Conservation (phyloP, 1,139 yeast species). For the Debaryomyces robertsiae region DNA sequence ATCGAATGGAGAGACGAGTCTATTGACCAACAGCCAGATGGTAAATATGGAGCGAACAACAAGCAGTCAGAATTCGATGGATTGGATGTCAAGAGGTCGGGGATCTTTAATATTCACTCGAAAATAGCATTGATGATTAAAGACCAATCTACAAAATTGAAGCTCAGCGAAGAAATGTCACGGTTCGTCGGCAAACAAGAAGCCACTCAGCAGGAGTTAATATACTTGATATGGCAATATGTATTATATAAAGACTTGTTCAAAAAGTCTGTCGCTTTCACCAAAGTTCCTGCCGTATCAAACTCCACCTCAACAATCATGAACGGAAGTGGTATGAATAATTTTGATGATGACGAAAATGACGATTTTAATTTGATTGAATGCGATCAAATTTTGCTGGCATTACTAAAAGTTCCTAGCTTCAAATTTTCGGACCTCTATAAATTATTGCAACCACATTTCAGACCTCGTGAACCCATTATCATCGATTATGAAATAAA, state of each 20-base stretch:
- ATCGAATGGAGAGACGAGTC: conserved; percentile 47
- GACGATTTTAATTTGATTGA: conserved; percentile 52
- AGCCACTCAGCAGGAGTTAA: conserved; percentile 84
- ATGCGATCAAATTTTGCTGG: conserved; percentile 67
- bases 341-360: conserved; percentile 26
- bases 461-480: conserved; percentile 79
- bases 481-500: conserved; percentile 71
- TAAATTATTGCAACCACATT: conserved; percentile 60
- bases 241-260: conserved; percentile 71
- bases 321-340: conserved; percentile 16
- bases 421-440: conserved; percentile 75
- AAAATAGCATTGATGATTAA: conserved; percentile 81
- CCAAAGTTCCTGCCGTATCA: conserved; percentile 44
- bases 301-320: conserved; percentile 21
- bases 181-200: conserved; percentile 73
- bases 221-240: conserved; percentile 86
- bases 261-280: conserved; percentile 40
- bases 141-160: conserved; percentile 64
- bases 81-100: conserved; percentile 79
- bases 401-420: conserved; percentile 53
- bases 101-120: conserved; percentile 65
- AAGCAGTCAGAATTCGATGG: conserved; percentile 73
- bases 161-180: conserved; percentile 63
- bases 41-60: conserved; percentile 16
- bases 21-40: conserved; percentile 13